A percentile compares a stretch with the other conserved stretches of the same genome.
These are phyloP conservation scores for Kwoniella sp. DNA, from an alignment of 768 basidiomycete genomes.

Conservation along the genomic window DNA sequence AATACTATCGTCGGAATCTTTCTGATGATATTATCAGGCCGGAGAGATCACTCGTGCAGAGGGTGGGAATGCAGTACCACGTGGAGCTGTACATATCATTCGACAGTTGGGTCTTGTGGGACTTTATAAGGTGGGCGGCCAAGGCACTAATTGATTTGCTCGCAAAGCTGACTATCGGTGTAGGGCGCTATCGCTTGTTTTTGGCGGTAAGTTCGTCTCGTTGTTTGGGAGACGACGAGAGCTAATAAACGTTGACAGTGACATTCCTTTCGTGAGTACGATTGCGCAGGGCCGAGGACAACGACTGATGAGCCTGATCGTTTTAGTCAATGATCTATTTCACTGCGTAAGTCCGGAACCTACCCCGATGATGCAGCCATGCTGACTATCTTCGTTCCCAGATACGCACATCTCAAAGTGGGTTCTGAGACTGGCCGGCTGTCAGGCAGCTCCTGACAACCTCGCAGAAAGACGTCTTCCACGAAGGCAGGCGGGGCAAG, in stretches of 20 bases:
- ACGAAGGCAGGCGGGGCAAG: slow-evolving; percentile 93
- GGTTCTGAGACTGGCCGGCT: slow-evolving; percentile 7
- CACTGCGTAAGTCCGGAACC: slow-evolving; percentile 53
- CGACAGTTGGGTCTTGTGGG: slow-evolving; percentile 87
- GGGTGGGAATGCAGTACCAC: slow-evolving; percentile 61
- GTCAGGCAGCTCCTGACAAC: slow-evolving; percentile 5
- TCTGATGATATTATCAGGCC: slow-evolving; percentile 18
- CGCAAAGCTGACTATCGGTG: background rate
- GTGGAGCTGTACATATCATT: slow-evolving; percentile 87
- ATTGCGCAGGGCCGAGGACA: background rate
- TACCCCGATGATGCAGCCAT: background rate
- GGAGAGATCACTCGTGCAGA: slow-evolving; percentile 88
- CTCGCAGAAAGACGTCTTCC: slow-evolving; percentile 86
- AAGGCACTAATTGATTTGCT: background rate
- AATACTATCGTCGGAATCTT: background rate
- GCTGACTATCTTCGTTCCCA: background rate
- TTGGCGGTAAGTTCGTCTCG: slow-evolving; percentile 54
- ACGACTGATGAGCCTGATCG: background rate
- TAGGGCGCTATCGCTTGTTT: slow-evolving; percentile 77
- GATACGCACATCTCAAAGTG: slow-evolving; percentile 60
- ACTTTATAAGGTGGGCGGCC: slow-evolving; percentile 60
- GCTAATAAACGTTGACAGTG: slow-evolving; percentile 54
- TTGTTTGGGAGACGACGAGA: background rate
- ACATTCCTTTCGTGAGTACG: slow-evolving; percentile 73
- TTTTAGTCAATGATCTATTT: slow-evolving; percentile 61